These are phyloP conservation scores for Diversispora eburnea DNA, from an alignment of 192 early-diverging fungal species.

Conservation along the genomic window DNA sequence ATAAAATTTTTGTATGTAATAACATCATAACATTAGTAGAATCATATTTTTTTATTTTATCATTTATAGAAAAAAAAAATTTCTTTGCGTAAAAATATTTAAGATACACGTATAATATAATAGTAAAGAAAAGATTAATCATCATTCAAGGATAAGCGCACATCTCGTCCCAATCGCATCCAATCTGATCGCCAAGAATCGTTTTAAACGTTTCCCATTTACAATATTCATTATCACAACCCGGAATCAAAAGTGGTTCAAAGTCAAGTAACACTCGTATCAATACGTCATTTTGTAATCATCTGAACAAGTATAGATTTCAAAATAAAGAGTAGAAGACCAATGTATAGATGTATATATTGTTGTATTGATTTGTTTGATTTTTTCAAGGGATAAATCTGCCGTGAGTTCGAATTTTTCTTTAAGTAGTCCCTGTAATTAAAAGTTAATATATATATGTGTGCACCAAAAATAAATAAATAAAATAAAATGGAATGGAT, in stretches of 20 bases:
- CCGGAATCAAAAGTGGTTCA: too few species aligned
- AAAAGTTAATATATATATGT: neutral
- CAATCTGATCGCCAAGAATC: conserved; percentile 3
- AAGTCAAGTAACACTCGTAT: too few species aligned
- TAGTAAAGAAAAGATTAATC: too few species aligned
- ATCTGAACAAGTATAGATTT: neutral
- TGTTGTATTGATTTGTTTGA: conserved; percentile 1
- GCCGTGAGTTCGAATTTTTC: neutral
- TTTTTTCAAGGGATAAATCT: conserved; percentile 9
- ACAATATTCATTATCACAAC: conserved; percentile 12
- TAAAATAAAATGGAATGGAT: neutral
- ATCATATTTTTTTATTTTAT: too few species aligned
- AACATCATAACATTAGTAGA: too few species aligned
- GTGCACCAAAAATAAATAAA: neutral
- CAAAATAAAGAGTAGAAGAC: conserved; percentile 8
- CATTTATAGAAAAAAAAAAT: too few species aligned
- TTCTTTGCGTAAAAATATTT: too few species aligned
- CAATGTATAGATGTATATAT: neutral
- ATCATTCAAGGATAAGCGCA: neutral
- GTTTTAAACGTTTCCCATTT: neutral
- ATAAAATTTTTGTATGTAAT: too few species aligned
- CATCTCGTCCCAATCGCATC: neutral
- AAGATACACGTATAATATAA: too few species aligned
- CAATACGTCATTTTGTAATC: too few species aligned
- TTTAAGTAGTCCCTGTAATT: conserved; percentile 2